Conservation (phyloP, 2,329 filamentous ascomycete genomes). For the Aspergillus sp. region DNA sequence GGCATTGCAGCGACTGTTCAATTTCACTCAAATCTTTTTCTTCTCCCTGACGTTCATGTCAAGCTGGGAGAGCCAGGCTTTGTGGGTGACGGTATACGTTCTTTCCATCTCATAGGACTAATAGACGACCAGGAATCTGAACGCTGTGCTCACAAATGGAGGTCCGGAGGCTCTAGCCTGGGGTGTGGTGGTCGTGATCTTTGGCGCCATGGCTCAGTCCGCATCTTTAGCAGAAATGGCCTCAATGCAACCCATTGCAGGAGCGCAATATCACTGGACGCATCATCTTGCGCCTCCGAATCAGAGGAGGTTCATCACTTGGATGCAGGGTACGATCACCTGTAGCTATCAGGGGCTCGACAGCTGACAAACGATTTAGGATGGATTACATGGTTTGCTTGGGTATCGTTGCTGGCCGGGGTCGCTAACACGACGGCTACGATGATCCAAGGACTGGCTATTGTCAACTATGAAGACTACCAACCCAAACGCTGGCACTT, state of each 20-base stretch:
- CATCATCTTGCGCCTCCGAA: constrained; percentile 31
- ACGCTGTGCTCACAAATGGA: constrained; percentile 18
- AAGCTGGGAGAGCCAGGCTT: constrained; percentile 3
- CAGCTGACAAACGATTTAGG: constrained; percentile 18
- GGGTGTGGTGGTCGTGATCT: constrained; percentile 23
- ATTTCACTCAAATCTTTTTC: constrained; percentile 5
- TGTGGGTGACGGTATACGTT: background rate
- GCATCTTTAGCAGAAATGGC: constrained; percentile 41
- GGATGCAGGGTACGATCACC: constrained; percentile 28
- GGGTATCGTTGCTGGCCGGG: constrained; percentile 37
- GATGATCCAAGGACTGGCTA: constrained; percentile 35
- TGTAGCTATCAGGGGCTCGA: constrained; percentile 5
- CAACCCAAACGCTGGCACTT: constrained; percentile 38
- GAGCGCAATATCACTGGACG: constrained; percentile 47
- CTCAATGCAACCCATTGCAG: constrained; percentile 42
- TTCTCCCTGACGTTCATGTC: constrained; percentile 7
- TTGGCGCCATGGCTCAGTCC: constrained; percentile 24
- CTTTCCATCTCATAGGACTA: background rate
- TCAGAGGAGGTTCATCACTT: constrained; percentile 32
- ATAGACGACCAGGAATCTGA: background rate
- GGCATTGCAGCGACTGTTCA: background rate
- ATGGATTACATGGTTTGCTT: constrained; percentile 46
- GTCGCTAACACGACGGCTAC: constrained; percentile 36
- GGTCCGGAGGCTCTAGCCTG: constrained; percentile 26
- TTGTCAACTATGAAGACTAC: constrained; percentile 34